phyloP scores from a whole-genome alignment of 2,329 filamentous ascomycete genomes.

The Salinomyces thailandicus region DNA sequence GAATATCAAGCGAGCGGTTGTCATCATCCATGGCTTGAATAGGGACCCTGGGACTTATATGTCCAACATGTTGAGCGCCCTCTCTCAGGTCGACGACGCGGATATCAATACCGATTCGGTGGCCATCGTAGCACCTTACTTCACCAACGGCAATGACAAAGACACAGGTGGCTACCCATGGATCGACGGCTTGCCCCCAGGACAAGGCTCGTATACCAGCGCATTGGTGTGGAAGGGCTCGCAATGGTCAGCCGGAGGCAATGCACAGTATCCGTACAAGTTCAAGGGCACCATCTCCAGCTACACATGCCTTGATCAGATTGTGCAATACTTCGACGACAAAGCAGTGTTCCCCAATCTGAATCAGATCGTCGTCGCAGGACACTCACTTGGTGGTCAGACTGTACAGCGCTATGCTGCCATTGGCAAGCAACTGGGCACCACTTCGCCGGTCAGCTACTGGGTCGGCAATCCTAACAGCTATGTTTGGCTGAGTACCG shows the following conservation, averaged over 20 bases:
- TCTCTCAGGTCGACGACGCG: constrained; percentile 17
- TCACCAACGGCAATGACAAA: constrained; percentile 29
- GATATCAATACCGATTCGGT: constrained; percentile 24
- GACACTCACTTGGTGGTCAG: constrained; percentile 28
- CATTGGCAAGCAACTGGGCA: constrained; percentile 19
- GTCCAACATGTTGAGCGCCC: constrained; percentile 24
- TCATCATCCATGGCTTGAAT: constrained; percentile 27
- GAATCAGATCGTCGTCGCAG: constrained; percentile 29
- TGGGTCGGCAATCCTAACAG: constrained; percentile 29
- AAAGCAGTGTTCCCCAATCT: constrained; percentile 25
- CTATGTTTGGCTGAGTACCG: constrained; percentile 24
- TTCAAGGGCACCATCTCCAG: constrained; percentile 19
- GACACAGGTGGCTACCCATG: constrained; percentile 24
- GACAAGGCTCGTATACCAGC: constrained; percentile 23
- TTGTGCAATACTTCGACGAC: constrained; percentile 28
- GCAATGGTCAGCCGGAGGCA: constrained; percentile 25
- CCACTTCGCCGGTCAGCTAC: constrained; percentile 20
- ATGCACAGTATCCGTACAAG: constrained; percentile 24
- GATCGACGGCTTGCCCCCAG: constrained; percentile 17
- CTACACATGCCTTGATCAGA: constrained; percentile 26
- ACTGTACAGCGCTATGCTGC: constrained; percentile 27
- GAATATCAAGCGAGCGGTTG: constrained; percentile 23
- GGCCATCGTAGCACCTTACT: constrained; percentile 26
- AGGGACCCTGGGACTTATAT: constrained; percentile 27
- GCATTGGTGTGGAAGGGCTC: constrained; percentile 27